Conservation (phyloP, 2,329 filamentous ascomycete genomes). For the Ambrosiella cleistominuta region DNA sequence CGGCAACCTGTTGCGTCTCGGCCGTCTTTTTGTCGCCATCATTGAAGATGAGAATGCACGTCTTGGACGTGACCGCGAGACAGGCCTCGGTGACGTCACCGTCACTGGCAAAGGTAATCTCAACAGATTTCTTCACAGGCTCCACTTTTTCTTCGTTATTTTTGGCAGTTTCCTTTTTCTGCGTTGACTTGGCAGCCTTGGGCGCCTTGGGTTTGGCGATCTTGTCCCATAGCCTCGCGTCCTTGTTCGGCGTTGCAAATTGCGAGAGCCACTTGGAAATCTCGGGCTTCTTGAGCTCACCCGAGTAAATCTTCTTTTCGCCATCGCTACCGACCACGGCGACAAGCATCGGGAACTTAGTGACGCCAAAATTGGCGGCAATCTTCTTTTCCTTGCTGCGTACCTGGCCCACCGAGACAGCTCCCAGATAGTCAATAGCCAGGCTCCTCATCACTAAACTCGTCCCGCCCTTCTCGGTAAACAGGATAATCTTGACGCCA, state of each 20-base stretch:
- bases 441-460: constrained; percentile 67
- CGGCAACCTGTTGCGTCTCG: too few relatives aligned
- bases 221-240: constrained; percentile 31
- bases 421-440: constrained; percentile 77
- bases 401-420: constrained; percentile 64
- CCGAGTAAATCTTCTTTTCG: constrained; percentile 56
- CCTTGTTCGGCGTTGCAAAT: constrained; percentile 60
- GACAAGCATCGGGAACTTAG: constrained; percentile 62
- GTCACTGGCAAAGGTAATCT: constrained; percentile 37
- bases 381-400: constrained; percentile 60
- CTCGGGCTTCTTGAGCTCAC: constrained; percentile 67
- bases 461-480: constrained; percentile 82
- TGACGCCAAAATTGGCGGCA: constrained; percentile 57
- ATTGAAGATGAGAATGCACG: constrained; percentile 64
- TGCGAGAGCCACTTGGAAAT: constrained; percentile 73
- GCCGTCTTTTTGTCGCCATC: constrained; percentile 25
- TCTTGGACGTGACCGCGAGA: constrained; percentile 56
- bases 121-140: constrained; percentile 17
- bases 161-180: constrained; percentile 23
- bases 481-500: constrained; percentile 67
- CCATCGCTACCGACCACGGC: constrained; percentile 58
- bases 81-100: constrained; percentile 46
- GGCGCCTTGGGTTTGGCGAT: constrained; percentile 28
- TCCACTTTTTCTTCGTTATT: constrained; percentile 24
- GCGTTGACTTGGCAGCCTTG: constrained; percentile 24